A percentile compares a stretch with the other conserved stretches of the same genome.
These are phyloP conservation scores for Mycena kentingensis DNA, from an alignment of 768 basidiomycete genomes.

Conservation along the genomic window DNA sequence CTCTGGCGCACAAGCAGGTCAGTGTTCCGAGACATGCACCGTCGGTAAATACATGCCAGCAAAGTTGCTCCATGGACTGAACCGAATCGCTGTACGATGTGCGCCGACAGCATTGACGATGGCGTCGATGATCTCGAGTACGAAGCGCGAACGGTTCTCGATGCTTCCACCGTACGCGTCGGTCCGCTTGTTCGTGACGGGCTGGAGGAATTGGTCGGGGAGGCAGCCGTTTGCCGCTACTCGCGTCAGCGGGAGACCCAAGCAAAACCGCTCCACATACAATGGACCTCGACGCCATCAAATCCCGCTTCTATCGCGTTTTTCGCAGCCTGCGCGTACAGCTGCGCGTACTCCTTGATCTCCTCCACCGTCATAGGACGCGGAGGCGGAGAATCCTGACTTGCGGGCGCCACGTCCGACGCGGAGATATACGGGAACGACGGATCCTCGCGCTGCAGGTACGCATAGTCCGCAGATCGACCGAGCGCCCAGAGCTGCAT, in stretches of 20 bases:
- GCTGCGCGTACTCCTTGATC: slow-evolving; percentile 49
- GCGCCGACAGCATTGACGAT: slow-evolving; percentile 54
- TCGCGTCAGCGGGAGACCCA: neutral
- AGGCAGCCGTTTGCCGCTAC: slow-evolving; percentile 43
- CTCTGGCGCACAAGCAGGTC: slow-evolving; percentile 31
- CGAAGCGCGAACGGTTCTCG: slow-evolving; percentile 59
- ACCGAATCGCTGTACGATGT: slow-evolving; percentile 53
- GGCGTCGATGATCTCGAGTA: slow-evolving; percentile 54
- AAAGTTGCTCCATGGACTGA: slow-evolving; percentile 56
- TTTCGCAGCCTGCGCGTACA: slow-evolving; percentile 55
- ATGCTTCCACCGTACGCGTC: slow-evolving; percentile 72
- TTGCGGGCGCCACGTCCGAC: slow-evolving; percentile 30
- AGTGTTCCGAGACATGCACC: slow-evolving; percentile 2
- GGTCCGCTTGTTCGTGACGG: slow-evolving; percentile 55
- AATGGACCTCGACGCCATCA: slow-evolving; percentile 59
- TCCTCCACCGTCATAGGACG: slow-evolving; percentile 48
- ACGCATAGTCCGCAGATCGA: slow-evolving; percentile 36
- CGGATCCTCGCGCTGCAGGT: slow-evolving; percentile 41
- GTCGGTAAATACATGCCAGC: slow-evolving; percentile 34
- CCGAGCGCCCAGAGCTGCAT: slow-evolving; percentile 63
- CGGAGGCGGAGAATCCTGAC: slow-evolving; percentile 27
- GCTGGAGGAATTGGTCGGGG: slow-evolving; percentile 64
- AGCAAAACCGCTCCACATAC: slow-evolving; percentile 22
- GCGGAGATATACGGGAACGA: slow-evolving; percentile 36
- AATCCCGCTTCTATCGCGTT: slow-evolving; percentile 61